A percentile compares a stretch with the other conserved stretches of the same genome.
These are phyloP conservation scores for Ustilago nuda DNA, from an alignment of 1,284 basidiomycete genomes.

Conservation along the genomic window DNA sequence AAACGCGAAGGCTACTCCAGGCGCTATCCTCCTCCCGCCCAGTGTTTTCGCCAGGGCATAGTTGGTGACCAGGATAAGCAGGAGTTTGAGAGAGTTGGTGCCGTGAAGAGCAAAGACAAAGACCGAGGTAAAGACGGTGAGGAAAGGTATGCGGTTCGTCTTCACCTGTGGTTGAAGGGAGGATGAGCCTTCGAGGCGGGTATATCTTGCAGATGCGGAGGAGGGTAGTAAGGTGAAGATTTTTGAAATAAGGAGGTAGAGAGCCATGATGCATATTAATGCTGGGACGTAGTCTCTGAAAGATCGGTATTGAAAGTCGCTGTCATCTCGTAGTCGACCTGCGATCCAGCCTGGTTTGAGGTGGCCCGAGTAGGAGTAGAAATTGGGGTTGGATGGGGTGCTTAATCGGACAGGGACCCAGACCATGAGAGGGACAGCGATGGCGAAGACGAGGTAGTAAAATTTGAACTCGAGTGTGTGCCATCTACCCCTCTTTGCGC, in stretches of 20 bases:
- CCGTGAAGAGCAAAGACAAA: slow-evolving; percentile 88
- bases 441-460: slow-evolving; percentile 77
- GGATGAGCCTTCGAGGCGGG: slow-evolving; percentile 10
- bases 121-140: slow-evolving; percentile 74
- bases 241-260: slow-evolving; percentile 63
- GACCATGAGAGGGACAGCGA: slow-evolving; percentile 81
- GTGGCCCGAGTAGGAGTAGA: slow-evolving; percentile 74
- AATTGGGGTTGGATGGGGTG: slow-evolving; percentile 80
- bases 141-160: slow-evolving; percentile 73
- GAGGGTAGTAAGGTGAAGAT: slow-evolving; percentile 51
- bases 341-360: slow-evolving; percentile 75
- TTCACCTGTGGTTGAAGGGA: slow-evolving; percentile 1
- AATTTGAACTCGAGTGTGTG: slow-evolving; percentile 82
- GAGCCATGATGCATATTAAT: slow-evolving; percentile 58
- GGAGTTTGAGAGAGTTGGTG: slow-evolving; percentile 82
- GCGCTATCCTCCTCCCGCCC: slow-evolving; percentile 69
- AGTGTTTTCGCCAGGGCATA: slow-evolving; percentile 73
- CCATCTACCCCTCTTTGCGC: slow-evolving; percentile 75
- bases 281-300: slow-evolving; percentile 69
- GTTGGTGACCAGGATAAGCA: slow-evolving; percentile 79
- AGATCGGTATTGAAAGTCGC: slow-evolving; percentile 70
- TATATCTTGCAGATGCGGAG: slow-evolving; percentile 12
- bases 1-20: slow-evolving; percentile 78
- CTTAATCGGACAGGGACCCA: slow-evolving; percentile 85
- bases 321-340: slow-evolving; percentile 69